Evolutionary conservation across 306 rosid genomes (phyloP).

Genomic region (Pueraria montana): DNA sequence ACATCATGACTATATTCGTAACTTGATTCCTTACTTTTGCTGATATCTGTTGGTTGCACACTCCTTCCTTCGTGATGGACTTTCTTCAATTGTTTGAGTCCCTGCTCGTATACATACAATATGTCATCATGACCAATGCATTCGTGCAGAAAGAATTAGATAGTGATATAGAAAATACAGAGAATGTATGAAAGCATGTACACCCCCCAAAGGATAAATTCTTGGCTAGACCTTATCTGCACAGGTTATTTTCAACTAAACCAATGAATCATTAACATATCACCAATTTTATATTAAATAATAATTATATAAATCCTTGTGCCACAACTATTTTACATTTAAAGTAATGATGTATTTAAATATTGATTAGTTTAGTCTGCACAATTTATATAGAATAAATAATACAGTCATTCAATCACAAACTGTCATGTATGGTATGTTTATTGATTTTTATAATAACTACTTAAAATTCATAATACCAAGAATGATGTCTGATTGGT

Average conservation of each 20-base stretch:
- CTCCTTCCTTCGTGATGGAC: slow-evolving; percentile 56
- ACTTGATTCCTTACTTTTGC: slow-evolving; percentile 58
- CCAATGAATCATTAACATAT: background rate
- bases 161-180: background rate
- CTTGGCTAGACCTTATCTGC: background rate
- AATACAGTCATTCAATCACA: background rate
- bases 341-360: background rate
- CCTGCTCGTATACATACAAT: slow-evolving; percentile 51
- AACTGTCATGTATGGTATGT: too few relatives aligned
- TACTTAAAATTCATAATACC: too few relatives aligned
- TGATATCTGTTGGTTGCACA: slow-evolving; percentile 47
- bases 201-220: background rate
- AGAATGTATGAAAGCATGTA: background rate
- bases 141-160: background rate
- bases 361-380: background rate
- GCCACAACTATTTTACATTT: background rate
- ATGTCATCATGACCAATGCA: background rate
- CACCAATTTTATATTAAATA: background rate
- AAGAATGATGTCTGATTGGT: too few relatives aligned
- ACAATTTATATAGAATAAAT: background rate
- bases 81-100: slow-evolving; percentile 69
- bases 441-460: too few relatives aligned
- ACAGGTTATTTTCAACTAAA: background rate
- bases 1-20: slow-evolving; percentile 42
- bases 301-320: background rate